These are phyloP conservation scores for Fusarium robinianum DNA, from an alignment of 2,329 filamentous ascomycete species.

Conservation along the genomic window DNA sequence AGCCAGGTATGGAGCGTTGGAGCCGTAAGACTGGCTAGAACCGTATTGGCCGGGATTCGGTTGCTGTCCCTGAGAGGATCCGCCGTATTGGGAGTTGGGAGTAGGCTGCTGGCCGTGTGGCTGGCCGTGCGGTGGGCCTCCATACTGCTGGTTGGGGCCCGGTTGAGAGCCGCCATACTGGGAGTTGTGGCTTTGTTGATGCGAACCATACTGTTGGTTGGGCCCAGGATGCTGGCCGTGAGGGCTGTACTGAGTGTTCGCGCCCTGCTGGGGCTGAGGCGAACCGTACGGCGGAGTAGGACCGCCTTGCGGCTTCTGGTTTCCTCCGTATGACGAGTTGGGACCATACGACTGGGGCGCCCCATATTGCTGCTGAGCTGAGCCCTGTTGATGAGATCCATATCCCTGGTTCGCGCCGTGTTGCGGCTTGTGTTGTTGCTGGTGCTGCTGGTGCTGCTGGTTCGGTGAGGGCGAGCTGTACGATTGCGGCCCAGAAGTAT, in stretches of 20 bases:
- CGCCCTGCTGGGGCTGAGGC: background rate
- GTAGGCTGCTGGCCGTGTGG: background rate
- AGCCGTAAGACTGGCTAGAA: constrained; percentile 29
- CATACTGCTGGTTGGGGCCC: constrained; percentile 7
- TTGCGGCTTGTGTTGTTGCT: constrained; percentile 23
- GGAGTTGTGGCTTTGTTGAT: constrained; percentile 5
- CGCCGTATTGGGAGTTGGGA: constrained; percentile 4
- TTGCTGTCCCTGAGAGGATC: too few relatives aligned
- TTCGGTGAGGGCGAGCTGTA: constrained; percentile 36
- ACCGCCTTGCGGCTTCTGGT: constrained; percentile 5
- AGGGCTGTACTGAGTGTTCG: constrained; percentile 8
- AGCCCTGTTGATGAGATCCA: constrained; percentile 16
- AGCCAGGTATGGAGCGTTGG: constrained; percentile 6
- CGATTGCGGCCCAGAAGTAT: constrained; percentile 35
- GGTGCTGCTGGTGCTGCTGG: constrained; percentile 37
- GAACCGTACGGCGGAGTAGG: constrained; percentile 5
- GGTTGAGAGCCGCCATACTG: constrained; percentile 1
- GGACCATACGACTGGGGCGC: too few relatives aligned
- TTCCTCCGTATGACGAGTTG: constrained; percentile 15
- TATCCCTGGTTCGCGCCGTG: constrained; percentile 17
- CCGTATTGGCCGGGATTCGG: too few relatives aligned
- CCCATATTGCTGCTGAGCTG: constrained; percentile 4
- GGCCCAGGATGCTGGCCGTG: constrained; percentile 18
- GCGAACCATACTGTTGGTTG: constrained; percentile 2
- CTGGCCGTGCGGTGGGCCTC: constrained; percentile 2